A percentile compares a stretch with the other conserved stretches of the same genome.
These are phyloP conservation scores for Colletotrichum zoysiae DNA, from an alignment of 2,329 filamentous ascomycete species.

Conservation along the genomic window DNA sequence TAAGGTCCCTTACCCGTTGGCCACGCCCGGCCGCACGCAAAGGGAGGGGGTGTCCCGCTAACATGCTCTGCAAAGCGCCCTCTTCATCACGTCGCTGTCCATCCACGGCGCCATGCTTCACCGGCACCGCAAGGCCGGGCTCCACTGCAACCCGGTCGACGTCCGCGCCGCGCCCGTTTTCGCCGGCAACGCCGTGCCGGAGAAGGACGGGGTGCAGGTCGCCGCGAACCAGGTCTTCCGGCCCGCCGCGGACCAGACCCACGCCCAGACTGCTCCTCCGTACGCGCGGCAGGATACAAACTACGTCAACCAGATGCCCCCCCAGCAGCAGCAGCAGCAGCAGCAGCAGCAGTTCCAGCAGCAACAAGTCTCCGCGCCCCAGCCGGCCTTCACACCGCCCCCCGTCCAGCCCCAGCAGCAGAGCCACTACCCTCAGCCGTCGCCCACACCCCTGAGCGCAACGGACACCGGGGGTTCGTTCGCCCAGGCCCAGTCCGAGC, in stretches of 20 bases:
- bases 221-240: conserved; percentile 4
- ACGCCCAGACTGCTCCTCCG: conserved; percentile 5
- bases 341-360: conserved; percentile 40
- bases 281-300: conserved; percentile 5
- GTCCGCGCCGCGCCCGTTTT: conserved; percentile 25
- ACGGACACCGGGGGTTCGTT: conserved; percentile 28
- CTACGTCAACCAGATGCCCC: neutral
- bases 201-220: conserved; percentile 43
- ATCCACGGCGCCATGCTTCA: conserved; percentile 57
- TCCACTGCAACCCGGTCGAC: conserved; percentile 52
- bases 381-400: conserved; percentile 39
- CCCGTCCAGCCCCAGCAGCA: conserved; percentile 40
- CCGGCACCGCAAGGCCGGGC: conserved; percentile 59
- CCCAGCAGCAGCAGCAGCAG: conserved; percentile 9
- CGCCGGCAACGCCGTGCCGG: conserved; percentile 42
- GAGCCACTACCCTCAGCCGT: conserved; percentile 42
- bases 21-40: rapidly evolving
- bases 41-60: neutral
- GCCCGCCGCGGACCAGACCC: conserved; percentile 5
- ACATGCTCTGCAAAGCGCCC: conserved; percentile 50
- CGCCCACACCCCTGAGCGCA: conserved; percentile 23
- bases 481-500: conserved; percentile 23
- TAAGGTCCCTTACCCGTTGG: conserved; percentile 48
- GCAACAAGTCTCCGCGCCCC: conserved; percentile 39
- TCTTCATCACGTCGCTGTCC: conserved; percentile 57